These are phyloP conservation scores for Apiotrichum akiyoshidainum DNA, from an alignment of 1,284 basidiomycete species.

Conservation along the genomic window DNA sequence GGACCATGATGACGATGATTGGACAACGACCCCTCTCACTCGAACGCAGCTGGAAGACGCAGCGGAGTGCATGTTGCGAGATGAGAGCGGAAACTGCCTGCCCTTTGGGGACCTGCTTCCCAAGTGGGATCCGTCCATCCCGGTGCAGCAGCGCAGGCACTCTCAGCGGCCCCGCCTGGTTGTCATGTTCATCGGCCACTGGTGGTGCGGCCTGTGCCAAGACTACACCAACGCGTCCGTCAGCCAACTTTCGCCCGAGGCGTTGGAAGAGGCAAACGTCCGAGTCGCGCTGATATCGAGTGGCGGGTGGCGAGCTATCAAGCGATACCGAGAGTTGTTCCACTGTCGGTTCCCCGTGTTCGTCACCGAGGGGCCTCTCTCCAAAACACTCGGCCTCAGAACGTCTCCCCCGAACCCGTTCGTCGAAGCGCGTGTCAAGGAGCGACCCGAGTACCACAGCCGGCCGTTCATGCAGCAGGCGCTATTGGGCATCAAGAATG, in stretches of 20 bases:
- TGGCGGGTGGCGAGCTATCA: constrained; percentile 49
- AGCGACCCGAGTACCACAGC: constrained; percentile 11
- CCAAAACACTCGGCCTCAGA: constrained; percentile 43
- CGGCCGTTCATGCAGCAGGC: constrained; percentile 9
- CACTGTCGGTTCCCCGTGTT: constrained; percentile 48
- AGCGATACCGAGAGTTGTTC: constrained; percentile 44
- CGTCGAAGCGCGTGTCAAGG: constrained; percentile 5
- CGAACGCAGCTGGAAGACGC: too few species aligned
- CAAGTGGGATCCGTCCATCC: too few species aligned
- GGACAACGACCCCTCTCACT: too few species aligned
- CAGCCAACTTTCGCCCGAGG: constrained; percentile 37
- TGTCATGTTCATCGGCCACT: constrained; percentile 46
- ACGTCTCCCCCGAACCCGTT: constrained; percentile 8
- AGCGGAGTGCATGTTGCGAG: too few species aligned
- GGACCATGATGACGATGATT: too few species aligned
- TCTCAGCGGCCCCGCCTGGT: constrained; percentile 23
- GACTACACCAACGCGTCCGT: constrained; percentile 47
- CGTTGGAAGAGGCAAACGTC: constrained; percentile 38
- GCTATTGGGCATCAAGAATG: constrained; percentile 18
- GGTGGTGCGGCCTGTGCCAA: constrained; percentile 51
- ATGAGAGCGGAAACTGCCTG: too few species aligned
- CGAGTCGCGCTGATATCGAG: constrained; percentile 43
- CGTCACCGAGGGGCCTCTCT: constrained; percentile 44
- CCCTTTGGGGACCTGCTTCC: too few species aligned
- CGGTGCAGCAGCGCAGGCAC: too few species aligned